Base-by-base conservation (phyloP, 768 basidiomycete genomes). In the Agrocybe pediades region DNA sequence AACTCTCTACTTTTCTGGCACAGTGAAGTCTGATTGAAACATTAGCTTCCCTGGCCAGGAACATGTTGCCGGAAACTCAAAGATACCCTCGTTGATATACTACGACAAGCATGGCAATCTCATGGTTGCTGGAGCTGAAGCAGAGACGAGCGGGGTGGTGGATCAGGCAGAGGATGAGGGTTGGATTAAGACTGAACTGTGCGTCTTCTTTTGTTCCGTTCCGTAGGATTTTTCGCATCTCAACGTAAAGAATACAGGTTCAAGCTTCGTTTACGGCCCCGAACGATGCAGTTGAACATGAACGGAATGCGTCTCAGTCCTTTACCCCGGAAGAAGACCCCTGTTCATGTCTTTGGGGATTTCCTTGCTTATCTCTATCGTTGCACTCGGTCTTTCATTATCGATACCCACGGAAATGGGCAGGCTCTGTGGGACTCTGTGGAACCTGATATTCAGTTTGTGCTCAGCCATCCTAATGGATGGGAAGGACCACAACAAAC, bases 401-500 rank as follows among this genome's bases (percentile, higher is more conserved):
- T 76, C 54, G 88, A 91, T 58, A 91, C 89, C n/a, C 88, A 92
- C 61, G 89, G 87, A n/a, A 86, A 87, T 55, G 89, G 89, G 0
- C 71, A 72, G 19, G 72, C 78, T 19, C 68, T 91, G 0, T 90
- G 88, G 87, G 80, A 79, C n/a, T 76, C 83, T 3, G 82, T 90
- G 23, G 87, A 90, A 63, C 64, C 78, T 41, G 78, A 86, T 62
- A 79, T 88, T 42, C 86, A 91, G 62, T 82, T 91, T 56, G 87
- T 92, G 3, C 71, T 90, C 30, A 86, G 85, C 36, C 89, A 91
- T 66, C 89, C 89, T 13, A 92, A 90, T 59, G 89, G 89, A 5
- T 92, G 89, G 89, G 89, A 91, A 62, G 86, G 80, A 17, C 82
- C 88, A 8, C 88, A 90, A 61, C 85, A 87, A 66, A 83, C 86